Percentiles rank a stretch among this genome's conserved stretches.
Evolutionary conservation across 1,284 basidiomycete species (phyloP).

Genomic region (Leccinum solheimii): DNA sequence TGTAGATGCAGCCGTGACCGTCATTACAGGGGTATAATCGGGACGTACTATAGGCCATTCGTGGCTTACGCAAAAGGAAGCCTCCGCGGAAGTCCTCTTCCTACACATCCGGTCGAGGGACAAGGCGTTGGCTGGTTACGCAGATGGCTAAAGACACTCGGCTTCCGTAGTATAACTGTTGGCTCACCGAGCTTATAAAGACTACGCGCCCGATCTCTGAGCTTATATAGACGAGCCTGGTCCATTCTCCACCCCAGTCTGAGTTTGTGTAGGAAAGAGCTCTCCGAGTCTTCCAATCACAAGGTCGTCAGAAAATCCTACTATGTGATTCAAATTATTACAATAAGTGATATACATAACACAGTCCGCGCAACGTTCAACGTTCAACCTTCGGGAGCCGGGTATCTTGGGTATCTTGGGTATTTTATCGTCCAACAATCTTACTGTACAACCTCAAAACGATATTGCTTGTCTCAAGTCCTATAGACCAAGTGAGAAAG

Average conservation of each 20-base stretch:
- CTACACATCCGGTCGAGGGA: constrained; percentile 39
- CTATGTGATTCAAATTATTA: not conserved
- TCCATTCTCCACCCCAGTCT: not conserved
- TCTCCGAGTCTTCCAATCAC: not conserved
- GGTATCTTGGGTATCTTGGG: not conserved
- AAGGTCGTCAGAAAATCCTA: not conserved
- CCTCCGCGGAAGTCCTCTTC: constrained; percentile 17
- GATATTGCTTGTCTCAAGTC: not conserved
- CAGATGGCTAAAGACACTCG: constrained; percentile 39
- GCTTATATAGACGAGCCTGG: not conserved
- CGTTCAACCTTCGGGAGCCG: not conserved
- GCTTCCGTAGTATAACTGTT: constrained; percentile 31
- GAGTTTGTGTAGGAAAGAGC: not conserved
- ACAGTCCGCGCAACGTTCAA: not conserved
- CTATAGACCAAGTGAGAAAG: not conserved
- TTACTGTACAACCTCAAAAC: not conserved
- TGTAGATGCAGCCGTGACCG: constrained; percentile 4
- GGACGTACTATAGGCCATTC: constrained; percentile 37
- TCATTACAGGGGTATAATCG: constrained; percentile 35
- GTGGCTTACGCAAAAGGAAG: constrained; percentile 29
- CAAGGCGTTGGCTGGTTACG: constrained; percentile 46
- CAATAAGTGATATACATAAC: not conserved
- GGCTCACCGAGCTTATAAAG: constrained; percentile 30
- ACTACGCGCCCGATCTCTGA: not conserved
- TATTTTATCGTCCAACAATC: not conserved